Evolutionary conservation across 73 alveolate species (phyloP), one percentile per base, ranked within the genome.

Genomic region (Urostyla sp.): DNA sequence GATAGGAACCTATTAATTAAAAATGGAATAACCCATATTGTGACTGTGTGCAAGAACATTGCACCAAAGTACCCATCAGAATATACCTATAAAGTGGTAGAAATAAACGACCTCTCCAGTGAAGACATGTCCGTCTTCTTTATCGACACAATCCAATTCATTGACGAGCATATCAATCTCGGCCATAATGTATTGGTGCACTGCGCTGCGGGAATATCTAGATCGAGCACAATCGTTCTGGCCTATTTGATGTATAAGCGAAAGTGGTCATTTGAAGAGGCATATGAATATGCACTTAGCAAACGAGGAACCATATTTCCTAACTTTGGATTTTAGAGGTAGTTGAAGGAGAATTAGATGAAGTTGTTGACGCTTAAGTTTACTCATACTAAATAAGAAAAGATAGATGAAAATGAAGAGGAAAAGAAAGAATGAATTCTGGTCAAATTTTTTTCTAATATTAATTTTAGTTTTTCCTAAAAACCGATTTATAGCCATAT

Each of bases 131-230:
- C 27, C 21, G 7, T n/a, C 3, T 24, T 40, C 40, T 67, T 44
- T 27, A 11, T 6, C 20, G 2, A 16, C 36, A 27, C 49, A 18
- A 6, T 67, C 6, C 4, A 21, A 20, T 67, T 67, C 24, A 46
- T 67, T 45, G n/a, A 44, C 3, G 76, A 59, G 32, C 35, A 35
- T 4, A 7, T 59, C 32, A 11, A 31, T 13, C 4, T 20, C 31
- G 60, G 90, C 38, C 90, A 96, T 57, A 61, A 60, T 24, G 95
- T 95, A 6, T 88, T 95, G 34, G 96, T 93, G 0, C 98, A 93
- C 74, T 92, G 99, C 20, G 92, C 85, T 90, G 94, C 97, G 30
- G 99, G 99, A 11, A 95, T 95, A 28, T 95, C 99, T 13, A 69
- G 99, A 61, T 81, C 95, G 48, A 94, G 98, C 0, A 54, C 98